These are phyloP conservation scores for Paulownia fortunei DNA, from an alignment of 257 asterid species.

Conservation along the genomic window DNA sequence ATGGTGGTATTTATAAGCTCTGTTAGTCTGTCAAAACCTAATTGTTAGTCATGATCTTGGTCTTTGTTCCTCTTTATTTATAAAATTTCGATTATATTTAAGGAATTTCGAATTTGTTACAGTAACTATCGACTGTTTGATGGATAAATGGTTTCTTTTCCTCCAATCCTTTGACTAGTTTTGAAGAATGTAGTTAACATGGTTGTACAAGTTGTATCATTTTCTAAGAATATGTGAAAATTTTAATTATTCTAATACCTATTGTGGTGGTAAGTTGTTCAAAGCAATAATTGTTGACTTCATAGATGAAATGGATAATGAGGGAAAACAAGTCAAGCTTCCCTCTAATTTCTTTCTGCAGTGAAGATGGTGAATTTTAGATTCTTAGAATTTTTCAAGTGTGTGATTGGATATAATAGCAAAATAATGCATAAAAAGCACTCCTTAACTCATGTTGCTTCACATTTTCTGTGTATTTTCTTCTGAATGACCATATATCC, in stretches of 20 bases:
- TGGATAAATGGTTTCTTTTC: not conserved
- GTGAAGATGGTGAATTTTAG: constrained; percentile 2
- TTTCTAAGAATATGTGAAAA: not conserved
- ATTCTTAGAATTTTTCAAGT: not conserved
- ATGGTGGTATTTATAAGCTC: not conserved
- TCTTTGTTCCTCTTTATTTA: not conserved
- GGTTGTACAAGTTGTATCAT: not conserved
- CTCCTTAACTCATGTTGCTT: not conserved
- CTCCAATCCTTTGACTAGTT: not conserved
- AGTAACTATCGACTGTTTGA: not conserved
- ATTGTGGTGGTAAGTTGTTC: not conserved
- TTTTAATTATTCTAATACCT: not conserved
- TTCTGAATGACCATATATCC: not conserved
- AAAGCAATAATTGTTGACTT: not conserved
- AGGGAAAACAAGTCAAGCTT: not conserved
- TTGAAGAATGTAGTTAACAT: not conserved
- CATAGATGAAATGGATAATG: not conserved
- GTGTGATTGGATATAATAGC: not conserved
- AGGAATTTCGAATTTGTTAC: not conserved
- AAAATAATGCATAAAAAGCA: constrained; percentile 1
- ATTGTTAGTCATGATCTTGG: not conserved
- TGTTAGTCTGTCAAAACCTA: not conserved
- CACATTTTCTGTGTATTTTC: not conserved
- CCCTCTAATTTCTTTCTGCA: not conserved
- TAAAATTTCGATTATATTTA: not conserved